Evolutionary conservation across 2,329 filamentous ascomycete genomes (phyloP), one percentile per base, ranked within the genome.

Genomic region (Trichoderma sp.): DNA sequence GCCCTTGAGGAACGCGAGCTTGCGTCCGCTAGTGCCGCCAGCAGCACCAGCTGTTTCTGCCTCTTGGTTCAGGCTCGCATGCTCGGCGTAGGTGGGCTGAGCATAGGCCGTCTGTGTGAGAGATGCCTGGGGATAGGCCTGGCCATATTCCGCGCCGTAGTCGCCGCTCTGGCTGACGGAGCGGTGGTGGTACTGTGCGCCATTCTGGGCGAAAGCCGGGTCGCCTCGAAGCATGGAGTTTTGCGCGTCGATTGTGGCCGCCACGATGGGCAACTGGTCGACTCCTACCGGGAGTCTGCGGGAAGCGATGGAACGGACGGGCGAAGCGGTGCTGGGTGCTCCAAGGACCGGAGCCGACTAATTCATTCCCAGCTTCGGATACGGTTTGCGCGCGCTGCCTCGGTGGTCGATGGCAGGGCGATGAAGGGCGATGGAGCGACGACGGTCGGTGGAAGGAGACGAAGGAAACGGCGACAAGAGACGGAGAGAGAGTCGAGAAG

Each of bases 1-100:
- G 65, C 91, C 90, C 74, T 88, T 91, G 71, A 96, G 89, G 71
- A 90, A 87, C 75, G 93, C 94, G 81, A 93, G 72, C 64, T 68
- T 73, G 66, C 72, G 72, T 47, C 70, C 71, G 50, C 73, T 70
- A 39, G 76, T 73, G 65, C 74, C 75, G 50, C 69, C 67, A 17
- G 76, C 70, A 14, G 74, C 72, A 39, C 71, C 70, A 19, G 78
- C 77, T 30, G 75, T 69, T 44, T 78, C 72, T 62, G 72, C 74
- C 58, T 69, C 68, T 39, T 71, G 71, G 50, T 76, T 72, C 55
- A 74, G 68, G 52, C 70, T 72, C 43, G 69, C 68, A 62, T 71
- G 73, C 26, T 72, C 68, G 48, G 69, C 67, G 66, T 75, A 77
- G 43, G 71, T 68, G 9, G 72, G 72, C 68, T 73, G 69, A 12